Percentiles rank a stretch among this genome's conserved stretches.
Conservation (phyloP, 345 rosid species). For the Zanthoxylum bungeanum region DNA sequence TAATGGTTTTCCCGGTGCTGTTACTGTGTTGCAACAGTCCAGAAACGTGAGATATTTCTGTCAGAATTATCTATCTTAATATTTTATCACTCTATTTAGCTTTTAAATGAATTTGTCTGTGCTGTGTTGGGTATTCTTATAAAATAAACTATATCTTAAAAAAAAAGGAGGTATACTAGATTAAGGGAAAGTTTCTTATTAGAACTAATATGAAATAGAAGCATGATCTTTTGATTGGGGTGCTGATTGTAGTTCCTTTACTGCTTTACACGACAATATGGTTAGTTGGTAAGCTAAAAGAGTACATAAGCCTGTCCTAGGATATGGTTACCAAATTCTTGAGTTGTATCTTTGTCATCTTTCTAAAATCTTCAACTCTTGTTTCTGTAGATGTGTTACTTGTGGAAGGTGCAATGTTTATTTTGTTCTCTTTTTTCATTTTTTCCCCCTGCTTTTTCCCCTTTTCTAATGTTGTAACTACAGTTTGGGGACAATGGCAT, state of each 20-base stretch:
- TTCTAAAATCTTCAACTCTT: not conserved
- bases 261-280: not conserved
- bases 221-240: not conserved
- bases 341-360: not conserved
- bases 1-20: slow-evolving; percentile 35
- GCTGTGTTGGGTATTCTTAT: slow-evolving; percentile 1
- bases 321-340: not conserved
- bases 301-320: not conserved
- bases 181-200: not conserved
- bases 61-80: not conserved
- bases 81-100: slow-evolving; percentile 1
- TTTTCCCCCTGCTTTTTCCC: too few relatives aligned
- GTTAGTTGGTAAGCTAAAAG: not conserved
- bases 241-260: not conserved
- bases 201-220: not conserved
- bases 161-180: not conserved
- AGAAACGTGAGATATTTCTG: slow-evolving; percentile 49
- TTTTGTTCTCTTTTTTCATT: not conserved
- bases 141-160: not conserved
- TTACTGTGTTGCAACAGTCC: slow-evolving; percentile 42
- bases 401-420: not conserved
- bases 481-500: slow-evolving; percentile 71
- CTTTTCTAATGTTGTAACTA: slow-evolving; percentile 16
- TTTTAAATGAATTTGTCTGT: not conserved
- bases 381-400: not conserved